Percentiles rank a stretch among this genome's conserved stretches.
Conservation (phyloP, 1,284 basidiomycete genomes). For the Moniliella sp. region DNA sequence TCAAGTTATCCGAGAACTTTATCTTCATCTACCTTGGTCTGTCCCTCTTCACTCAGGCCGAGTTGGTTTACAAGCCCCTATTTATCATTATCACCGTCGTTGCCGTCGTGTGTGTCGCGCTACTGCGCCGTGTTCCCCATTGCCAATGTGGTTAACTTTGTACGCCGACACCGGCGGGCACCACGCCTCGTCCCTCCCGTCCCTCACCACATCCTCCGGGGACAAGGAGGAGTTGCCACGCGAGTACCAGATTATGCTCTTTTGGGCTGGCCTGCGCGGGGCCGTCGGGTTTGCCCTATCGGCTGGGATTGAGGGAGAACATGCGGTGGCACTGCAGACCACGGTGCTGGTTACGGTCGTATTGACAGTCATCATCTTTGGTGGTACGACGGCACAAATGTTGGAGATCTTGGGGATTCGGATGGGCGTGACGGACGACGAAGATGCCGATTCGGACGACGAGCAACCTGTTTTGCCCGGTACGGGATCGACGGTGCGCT, state of each 20-base stretch:
- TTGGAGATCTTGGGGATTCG: conserved; percentile 86
- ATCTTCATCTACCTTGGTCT: conserved; percentile 98
- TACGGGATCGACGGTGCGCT: conserved; percentile 2
- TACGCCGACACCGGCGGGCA: conserved; percentile 62
- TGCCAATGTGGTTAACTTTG: conserved; percentile 76
- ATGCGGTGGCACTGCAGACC: conserved; percentile 69
- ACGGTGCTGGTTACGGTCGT: conserved; percentile 91
- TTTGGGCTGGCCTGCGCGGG: conserved; percentile 90
- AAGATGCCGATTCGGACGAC: conserved; percentile 58
- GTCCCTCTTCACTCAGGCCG: conserved; percentile 70
- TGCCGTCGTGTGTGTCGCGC: conserved; percentile 73
- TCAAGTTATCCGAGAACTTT: conserved; percentile 78
- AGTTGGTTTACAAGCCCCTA: conserved; percentile 77
- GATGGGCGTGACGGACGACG: conserved; percentile 63
- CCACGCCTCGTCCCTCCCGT: conserved; percentile 7
- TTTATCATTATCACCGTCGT: conserved; percentile 50
- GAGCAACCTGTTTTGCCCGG: conserved; percentile 44
- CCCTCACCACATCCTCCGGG: not conserved
- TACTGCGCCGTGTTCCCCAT: conserved; percentile 91
- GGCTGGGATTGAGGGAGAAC: conserved; percentile 74
- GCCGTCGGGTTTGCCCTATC: conserved; percentile 91
- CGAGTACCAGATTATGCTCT: conserved; percentile 44
- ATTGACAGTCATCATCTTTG: conserved; percentile 79
- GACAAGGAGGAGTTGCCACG: conserved; percentile 10
- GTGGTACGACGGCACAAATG: conserved; percentile 88